A percentile compares a stretch with the other conserved stretches of the same genome.
phyloP scores from a whole-genome alignment of 371 early-diverging fungal species.

The Mucor saturninus region DNA sequence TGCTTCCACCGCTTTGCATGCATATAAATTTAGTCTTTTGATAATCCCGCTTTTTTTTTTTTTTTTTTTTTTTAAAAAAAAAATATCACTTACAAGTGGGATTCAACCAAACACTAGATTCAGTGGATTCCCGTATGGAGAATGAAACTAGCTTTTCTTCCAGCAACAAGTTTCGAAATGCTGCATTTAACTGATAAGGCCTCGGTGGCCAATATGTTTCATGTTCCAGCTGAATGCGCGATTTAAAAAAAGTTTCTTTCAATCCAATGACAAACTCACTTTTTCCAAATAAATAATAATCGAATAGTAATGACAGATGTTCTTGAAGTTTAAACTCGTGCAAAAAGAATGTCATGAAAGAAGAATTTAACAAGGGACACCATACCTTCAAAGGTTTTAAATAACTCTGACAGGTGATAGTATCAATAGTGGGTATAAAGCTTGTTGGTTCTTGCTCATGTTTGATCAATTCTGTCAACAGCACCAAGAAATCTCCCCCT shows the following conservation, averaged over 20 bases:
- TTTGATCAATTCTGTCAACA: slow-evolving; percentile 5
- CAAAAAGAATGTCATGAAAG: slow-evolving; percentile 52
- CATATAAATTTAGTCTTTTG: not conserved
- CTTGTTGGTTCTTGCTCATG: slow-evolving; percentile 15
- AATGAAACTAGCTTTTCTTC: slow-evolving; percentile 49
- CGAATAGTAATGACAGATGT: slow-evolving; percentile 43
- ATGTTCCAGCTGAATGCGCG: slow-evolving; percentile 1
- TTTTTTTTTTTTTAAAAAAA: not conserved
- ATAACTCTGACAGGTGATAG: slow-evolving; percentile 38
- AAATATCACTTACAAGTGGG: slow-evolving; percentile 36
- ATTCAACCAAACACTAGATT: slow-evolving; percentile 28
- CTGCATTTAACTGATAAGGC: slow-evolving; percentile 43
- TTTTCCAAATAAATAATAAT: slow-evolving; percentile 49
- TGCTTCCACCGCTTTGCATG: slow-evolving; percentile 39
- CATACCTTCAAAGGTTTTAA: slow-evolving; percentile 40
- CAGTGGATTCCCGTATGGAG: slow-evolving; percentile 37
- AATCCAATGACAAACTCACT: slow-evolving; percentile 44
- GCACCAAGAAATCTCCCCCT: slow-evolving; percentile 20
- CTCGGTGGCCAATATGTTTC: slow-evolving; percentile 50
- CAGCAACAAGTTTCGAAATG: slow-evolving; percentile 45
- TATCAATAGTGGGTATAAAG: slow-evolving; percentile 42
- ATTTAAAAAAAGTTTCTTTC: slow-evolving; percentile 35
- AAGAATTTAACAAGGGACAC: slow-evolving; percentile 52
- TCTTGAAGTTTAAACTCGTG: slow-evolving; percentile 49
- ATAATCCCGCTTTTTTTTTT: not conserved